Percentiles rank a stretch among this genome's conserved stretches.
Conservation (phyloP, 2,329 filamentous ascomycete species). For the Bipolaris zeicola region DNA sequence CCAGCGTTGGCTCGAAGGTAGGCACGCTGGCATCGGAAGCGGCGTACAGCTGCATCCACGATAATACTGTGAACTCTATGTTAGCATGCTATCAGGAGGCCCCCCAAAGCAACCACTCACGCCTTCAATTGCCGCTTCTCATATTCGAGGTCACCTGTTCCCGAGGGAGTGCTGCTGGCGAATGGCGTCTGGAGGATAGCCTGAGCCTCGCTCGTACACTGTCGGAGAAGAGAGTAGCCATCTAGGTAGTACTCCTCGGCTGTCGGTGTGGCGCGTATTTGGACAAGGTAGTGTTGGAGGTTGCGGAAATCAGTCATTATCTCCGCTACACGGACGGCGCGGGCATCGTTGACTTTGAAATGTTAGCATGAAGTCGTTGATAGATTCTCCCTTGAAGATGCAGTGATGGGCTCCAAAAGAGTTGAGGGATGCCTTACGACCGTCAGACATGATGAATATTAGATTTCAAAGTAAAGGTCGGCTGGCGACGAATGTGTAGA, state of each 20-base stretch:
- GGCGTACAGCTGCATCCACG: constrained; percentile 63
- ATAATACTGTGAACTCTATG: constrained; percentile 57
- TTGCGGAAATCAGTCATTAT: constrained; percentile 69
- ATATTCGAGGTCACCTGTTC: constrained; percentile 56
- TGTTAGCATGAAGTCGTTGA: constrained; percentile 16
- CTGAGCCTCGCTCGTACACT: constrained; percentile 62
- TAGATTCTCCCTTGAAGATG: not conserved
- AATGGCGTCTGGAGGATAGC: constrained; percentile 61
- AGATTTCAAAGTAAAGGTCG: constrained; percentile 14
- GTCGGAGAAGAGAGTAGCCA: constrained; percentile 63
- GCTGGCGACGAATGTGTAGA: constrained; percentile 20
- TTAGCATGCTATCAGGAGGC: constrained; percentile 19
- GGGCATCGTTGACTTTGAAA: constrained; percentile 64
- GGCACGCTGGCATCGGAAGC: constrained; percentile 66
- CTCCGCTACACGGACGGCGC: constrained; percentile 66
- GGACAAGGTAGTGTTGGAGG: constrained; percentile 63
- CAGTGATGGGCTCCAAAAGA: not conserved
- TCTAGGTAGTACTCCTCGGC: constrained; percentile 64
- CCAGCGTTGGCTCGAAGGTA: constrained; percentile 65
- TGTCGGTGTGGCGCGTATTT: constrained; percentile 58
- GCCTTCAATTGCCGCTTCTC: constrained; percentile 63
- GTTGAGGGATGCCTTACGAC: constrained; percentile 54
- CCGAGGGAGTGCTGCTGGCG: constrained; percentile 49
- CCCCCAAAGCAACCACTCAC: constrained; percentile 47
- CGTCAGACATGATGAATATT: constrained; percentile 58